Percentiles rank a stretch among this genome's conserved stretches.
phyloP scores from a whole-genome alignment of 257 asterid species.

The Solanum rostratum region DNA sequence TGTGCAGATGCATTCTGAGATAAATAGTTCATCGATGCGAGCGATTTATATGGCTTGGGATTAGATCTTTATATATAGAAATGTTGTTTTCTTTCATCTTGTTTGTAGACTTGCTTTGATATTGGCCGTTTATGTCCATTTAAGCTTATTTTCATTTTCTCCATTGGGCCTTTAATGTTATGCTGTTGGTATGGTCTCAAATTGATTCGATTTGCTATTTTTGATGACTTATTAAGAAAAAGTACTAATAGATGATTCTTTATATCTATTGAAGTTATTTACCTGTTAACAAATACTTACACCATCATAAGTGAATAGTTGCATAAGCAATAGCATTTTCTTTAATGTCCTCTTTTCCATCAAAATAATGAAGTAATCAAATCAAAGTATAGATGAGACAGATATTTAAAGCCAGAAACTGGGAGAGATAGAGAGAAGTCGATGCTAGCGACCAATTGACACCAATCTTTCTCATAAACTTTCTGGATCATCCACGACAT shows the following conservation, averaged over 20 bases:
- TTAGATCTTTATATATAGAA: no score
- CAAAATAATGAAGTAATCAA: no score
- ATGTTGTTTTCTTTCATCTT: background rate
- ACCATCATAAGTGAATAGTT: background rate
- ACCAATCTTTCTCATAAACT: no score
- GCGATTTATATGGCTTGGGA: no score
- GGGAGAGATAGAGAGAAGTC: no score
- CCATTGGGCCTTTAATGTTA: background rate
- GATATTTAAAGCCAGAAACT: no score
- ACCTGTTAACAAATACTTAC: background rate
- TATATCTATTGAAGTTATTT: background rate
- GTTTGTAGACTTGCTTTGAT: background rate
- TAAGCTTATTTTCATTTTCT: background rate
- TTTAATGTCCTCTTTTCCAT: no score
- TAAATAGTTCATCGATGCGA: background rate
- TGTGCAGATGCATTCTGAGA: background rate
- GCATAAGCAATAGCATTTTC: no score
- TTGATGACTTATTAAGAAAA: background rate
- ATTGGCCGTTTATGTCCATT: background rate
- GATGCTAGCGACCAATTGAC: no score
- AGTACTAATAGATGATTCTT: no score
- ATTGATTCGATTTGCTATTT: background rate
- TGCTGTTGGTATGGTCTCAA: background rate
- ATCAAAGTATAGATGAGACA: no score
- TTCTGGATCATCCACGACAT: no score